A percentile compares a stretch with the other conserved stretches of the same genome.
These are phyloP conservation scores for Capsicum chinense DNA, from an alignment of 257 asterid species.

Conservation along the genomic window DNA sequence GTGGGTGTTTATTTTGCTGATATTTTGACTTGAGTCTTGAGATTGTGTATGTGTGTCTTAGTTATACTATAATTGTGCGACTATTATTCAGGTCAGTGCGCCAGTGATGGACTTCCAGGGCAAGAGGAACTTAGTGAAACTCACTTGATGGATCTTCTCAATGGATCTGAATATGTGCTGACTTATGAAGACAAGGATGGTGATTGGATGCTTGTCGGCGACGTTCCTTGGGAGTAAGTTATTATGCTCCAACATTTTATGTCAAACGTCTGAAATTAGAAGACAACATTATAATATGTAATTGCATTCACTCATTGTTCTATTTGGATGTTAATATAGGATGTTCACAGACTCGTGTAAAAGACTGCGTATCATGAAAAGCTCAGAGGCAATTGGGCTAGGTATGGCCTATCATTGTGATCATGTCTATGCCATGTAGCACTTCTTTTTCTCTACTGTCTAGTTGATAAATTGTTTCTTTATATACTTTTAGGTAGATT, in stretches of 20 bases:
- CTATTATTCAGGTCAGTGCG: constrained; percentile 58
- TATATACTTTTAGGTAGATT: background rate
- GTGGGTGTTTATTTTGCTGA: background rate
- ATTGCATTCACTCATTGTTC: constrained; percentile 18
- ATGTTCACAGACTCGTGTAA: constrained; percentile 85
- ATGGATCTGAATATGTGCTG: constrained; percentile 69
- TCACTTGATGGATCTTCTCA: constrained; percentile 63
- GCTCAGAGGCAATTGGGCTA: constrained; percentile 85
- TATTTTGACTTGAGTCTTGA: background rate
- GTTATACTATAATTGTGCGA: background rate
- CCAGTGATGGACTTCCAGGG: constrained; percentile 51
- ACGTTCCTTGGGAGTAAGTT: constrained; percentile 90
- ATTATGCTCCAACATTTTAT: background rate
- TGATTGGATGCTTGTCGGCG: constrained; percentile 96
- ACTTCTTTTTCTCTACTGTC: background rate
- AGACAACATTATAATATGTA: background rate
- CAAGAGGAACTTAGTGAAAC: constrained; percentile 59
- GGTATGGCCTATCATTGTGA: constrained; percentile 46
- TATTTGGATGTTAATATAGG: constrained; percentile 45
- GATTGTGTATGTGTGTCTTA: background rate
- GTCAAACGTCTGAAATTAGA: background rate
- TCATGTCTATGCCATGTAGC: background rate
- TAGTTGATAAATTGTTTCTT: background rate
- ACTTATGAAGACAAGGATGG: constrained; percentile 82
- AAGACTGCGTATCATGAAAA: constrained; percentile 86